Evolutionary conservation across 345 rosid genomes (phyloP).

Genomic region (Tarenaya hassleriana): DNA sequence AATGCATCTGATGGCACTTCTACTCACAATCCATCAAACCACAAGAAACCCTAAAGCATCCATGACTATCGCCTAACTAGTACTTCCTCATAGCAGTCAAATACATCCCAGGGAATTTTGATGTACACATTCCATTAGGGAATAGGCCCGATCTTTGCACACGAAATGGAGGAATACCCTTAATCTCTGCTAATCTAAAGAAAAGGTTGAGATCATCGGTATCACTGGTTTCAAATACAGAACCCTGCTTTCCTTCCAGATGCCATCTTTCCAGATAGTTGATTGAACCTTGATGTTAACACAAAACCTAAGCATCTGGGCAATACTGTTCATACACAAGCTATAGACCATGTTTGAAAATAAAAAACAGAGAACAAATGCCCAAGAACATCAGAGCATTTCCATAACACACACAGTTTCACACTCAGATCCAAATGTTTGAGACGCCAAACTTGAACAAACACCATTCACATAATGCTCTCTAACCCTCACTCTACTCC

Average conservation of each 20-base stretch:
- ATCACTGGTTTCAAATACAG: neutral
- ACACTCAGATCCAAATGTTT: neutral
- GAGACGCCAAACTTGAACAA: constrained; percentile 9
- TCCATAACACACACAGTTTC: neutral
- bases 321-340: neutral
- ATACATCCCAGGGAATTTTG: neutral
- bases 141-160: neutral
- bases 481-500: neutral
- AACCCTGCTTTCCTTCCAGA: neutral
- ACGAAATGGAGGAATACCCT: neutral
- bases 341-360: neutral
- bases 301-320: neutral
- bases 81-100: neutral
- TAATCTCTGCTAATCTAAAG: neutral
- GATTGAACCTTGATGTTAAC: neutral
- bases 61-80: constrained; percentile 5
- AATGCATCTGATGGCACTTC: neutral
- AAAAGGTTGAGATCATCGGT: neutral
- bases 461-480: neutral
- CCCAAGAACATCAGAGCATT: neutral
- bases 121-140: neutral
- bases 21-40: neutral
- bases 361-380: neutral
- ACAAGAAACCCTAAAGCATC: neutral
- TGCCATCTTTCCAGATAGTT: neutral